phyloP scores from a whole-genome alignment of 495 filamentous ascomycete species.

The Xylaria flabelliformis region DNA sequence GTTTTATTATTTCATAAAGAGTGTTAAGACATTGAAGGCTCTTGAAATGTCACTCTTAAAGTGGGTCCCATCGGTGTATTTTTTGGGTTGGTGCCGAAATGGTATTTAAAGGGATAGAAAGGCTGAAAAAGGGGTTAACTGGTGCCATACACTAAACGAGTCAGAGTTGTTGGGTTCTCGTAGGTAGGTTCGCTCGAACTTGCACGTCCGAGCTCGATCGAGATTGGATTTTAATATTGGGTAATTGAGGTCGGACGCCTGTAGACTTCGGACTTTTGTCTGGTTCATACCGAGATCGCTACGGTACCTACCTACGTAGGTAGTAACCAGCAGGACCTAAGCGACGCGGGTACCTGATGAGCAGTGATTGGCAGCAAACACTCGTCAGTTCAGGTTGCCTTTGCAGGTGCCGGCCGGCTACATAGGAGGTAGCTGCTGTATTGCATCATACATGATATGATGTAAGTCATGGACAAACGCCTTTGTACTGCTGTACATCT shows the following conservation, averaged over 20 bases:
- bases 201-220: neutral
- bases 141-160: neutral
- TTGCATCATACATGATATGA: constrained; percentile 24
- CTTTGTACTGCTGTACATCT: neutral
- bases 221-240: constrained; percentile 1
- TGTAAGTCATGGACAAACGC: constrained; percentile 18
- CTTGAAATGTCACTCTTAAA: no score
- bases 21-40: no score
- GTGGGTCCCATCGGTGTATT: no score
- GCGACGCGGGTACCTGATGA: constrained; percentile 17
- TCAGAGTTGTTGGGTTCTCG: neutral
- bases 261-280: neutral
- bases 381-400: neutral
- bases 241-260: neutral
- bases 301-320: neutral
- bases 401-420: constrained; percentile 15
- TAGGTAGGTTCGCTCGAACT: neutral
- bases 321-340: neutral
- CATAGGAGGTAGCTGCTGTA: neutral
- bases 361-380: constrained; percentile 3
- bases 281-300: constrained; percentile 15
- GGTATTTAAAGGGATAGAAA: neutral
- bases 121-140: neutral
- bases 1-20: no score
- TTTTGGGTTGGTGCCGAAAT: no score